These are phyloP conservation scores for Closterium sp. DNA, from an alignment of 139 green algal genomes.

Conservation along the genomic window DNA sequence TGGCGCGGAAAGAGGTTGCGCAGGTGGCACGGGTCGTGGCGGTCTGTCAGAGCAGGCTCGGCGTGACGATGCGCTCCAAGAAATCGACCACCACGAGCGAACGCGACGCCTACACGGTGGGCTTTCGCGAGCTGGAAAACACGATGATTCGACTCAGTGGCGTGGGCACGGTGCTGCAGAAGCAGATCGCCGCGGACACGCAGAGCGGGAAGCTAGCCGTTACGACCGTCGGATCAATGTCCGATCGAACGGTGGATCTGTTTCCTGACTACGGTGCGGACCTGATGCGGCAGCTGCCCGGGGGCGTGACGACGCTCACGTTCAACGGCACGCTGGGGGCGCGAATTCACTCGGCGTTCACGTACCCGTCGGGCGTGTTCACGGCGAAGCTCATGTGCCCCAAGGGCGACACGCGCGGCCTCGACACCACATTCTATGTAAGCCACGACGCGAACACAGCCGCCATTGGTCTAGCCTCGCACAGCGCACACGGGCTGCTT, in stretches of 20 bases:
- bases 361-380: conserved; percentile 18
- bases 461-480: not conserved
- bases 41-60: not conserved
- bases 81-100: not conserved
- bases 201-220: not conserved
- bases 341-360: not conserved
- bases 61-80: not conserved
- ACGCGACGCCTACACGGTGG: not conserved
- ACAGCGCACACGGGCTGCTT: too few relatives aligned
- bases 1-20: not conserved
- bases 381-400: conserved; percentile 28
- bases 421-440: conserved; percentile 37
- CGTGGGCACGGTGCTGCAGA: not conserved
- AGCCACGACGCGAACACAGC: not conserved
- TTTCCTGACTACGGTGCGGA: not conserved
- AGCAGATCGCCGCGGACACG: not conserved
- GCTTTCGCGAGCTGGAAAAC: not conserved
- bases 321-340: not conserved
- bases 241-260: not conserved
- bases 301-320: not conserved
- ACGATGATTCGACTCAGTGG: not conserved
- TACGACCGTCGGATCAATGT: not conserved
- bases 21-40: not conserved
- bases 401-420: conserved; percentile 17
- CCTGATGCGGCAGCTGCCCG: not conserved